Base-by-base conservation (phyloP, 2,329 filamentous ascomycete genomes). In the Stachybotrys chartarum region DNA sequence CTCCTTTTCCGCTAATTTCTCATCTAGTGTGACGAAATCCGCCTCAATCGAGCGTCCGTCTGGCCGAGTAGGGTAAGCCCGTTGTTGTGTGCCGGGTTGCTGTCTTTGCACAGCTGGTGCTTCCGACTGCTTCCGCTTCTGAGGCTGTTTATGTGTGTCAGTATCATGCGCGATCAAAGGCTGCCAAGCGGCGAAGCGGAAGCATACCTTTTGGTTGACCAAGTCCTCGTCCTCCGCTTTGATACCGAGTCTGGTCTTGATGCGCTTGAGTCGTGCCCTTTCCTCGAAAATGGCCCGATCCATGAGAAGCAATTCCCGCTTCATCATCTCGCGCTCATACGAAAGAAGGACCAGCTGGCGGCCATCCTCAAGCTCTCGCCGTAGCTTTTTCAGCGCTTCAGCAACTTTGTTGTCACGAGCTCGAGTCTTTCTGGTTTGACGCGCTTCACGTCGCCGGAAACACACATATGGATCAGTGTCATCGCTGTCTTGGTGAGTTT, bases 381-480 rank as follows among this genome's bases (percentile, higher is more conserved):
- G 86, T 66, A 99, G 77, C 69, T 90, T 90, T 77, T 94, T 94
- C 62, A 99, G 81, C 72, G 96, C 97, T 69, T 99, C 94, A 54
- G 89, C 90, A 64, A 93, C 91, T 72, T 96, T 93, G 42, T 90
- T 90, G 76, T 99, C 94, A 66, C 94, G 86, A 63, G 90, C 91
- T 67, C 94, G 84, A 44, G 94, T 99, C 76, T 97, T 99, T 64
- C 94, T 88, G 52, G 91, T 93, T 70, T 96, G 91, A 56, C 94
- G 87, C 50, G 96, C 90, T 73, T 99, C 94, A 60, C 94, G 89
- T 63, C 94, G 86, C 68, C 94, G 85, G 82, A 99, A 99, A 74
- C 94, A 99, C 66, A 99, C 92, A 74, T 96, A 99, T 51, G 94
- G 94, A 73, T 99, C 94, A 64, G 90, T 85, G 69, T 99, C 94